A percentile compares a stretch with the other conserved stretches of the same genome.
phyloP scores from a whole-genome alignment of 495 filamentous ascomycete genomes.

The Bacidia gigantensis region DNA sequence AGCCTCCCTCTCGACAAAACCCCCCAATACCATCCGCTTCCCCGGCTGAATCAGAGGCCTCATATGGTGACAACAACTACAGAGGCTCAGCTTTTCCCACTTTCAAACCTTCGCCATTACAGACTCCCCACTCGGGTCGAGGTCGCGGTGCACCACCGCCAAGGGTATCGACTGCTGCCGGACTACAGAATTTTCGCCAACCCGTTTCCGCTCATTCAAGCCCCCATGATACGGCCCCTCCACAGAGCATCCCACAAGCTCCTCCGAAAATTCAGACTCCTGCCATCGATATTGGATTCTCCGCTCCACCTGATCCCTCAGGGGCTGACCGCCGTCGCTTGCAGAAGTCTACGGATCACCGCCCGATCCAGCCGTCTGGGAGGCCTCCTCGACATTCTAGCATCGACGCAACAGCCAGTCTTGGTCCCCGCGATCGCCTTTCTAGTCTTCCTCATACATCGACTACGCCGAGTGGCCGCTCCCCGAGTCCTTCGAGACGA shows the following conservation, averaged over 20 bases:
- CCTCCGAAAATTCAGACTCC: conserved; percentile 21
- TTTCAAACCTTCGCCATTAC: conserved; percentile 5
- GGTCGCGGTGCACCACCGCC: conserved; percentile 11
- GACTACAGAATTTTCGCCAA: conserved; percentile 30
- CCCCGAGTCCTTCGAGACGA: conserved; percentile 5
- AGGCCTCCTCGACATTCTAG: conserved; percentile 6
- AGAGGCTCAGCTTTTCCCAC: conserved; percentile 15
- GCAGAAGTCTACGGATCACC: conserved; percentile 20
- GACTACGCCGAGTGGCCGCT: conserved; percentile 7
- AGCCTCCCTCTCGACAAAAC: conserved; percentile 29
- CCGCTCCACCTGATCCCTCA: conserved; percentile 34
- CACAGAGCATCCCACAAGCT: conserved; percentile 1
- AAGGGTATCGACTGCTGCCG: conserved; percentile 21
- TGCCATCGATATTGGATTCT: conserved; percentile 39
- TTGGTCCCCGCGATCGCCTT: conserved; percentile 7
- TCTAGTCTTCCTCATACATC: conserved; percentile 15
- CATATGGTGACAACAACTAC: conserved; percentile 17
- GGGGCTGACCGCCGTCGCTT: conserved; percentile 21
- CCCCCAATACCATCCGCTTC: conserved; percentile 23
- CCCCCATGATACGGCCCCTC: conserved; percentile 7
- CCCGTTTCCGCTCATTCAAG: conserved; percentile 23
- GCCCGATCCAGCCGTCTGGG: conserved; percentile 1
- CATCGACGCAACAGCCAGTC: conserved; percentile 8
- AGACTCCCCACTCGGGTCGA: conserved; percentile 16
- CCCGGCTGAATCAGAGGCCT: conserved; percentile 18